A percentile compares a stretch with the other conserved stretches of the same genome.
phyloP scores from a whole-genome alignment of 257 asterid species.

The Euphrasia confusa region DNA sequence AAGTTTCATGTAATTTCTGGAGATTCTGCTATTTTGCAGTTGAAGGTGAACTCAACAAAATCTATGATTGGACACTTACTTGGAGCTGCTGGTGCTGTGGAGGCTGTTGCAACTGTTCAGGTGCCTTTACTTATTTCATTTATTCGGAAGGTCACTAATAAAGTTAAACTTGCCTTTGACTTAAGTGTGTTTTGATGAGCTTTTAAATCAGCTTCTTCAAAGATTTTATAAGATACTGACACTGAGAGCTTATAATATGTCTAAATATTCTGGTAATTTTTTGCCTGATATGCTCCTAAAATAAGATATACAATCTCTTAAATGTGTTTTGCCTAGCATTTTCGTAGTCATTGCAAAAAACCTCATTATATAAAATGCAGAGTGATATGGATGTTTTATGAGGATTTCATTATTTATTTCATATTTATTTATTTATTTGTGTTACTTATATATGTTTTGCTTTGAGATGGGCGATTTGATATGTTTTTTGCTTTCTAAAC shows the following conservation, averaged over 20 bases:
- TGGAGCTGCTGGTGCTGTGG: slow-evolving; percentile 99
- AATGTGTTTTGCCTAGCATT: not conserved
- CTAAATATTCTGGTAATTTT: not conserved
- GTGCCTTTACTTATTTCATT: slow-evolving; percentile 31
- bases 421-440: too few relatives aligned
- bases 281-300: not conserved
- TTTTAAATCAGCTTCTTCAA: not conserved
- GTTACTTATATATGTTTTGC: not conserved
- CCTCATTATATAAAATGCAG: not conserved
- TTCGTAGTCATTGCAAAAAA: not conserved
- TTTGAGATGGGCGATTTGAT: not conserved
- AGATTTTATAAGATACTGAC: not conserved
- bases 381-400: not conserved
- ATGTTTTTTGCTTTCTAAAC: too few relatives aligned
- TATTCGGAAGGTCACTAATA: slow-evolving; percentile 13
- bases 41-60: slow-evolving; percentile 91
- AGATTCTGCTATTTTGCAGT: slow-evolving; percentile 41
- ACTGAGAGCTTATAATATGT: not conserved
- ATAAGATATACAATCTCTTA: not conserved
- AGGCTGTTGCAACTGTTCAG: slow-evolving; percentile 96
- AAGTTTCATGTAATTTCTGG: not conserved
- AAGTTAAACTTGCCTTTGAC: slow-evolving; percentile 3
- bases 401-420: not conserved
- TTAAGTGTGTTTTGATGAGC: not conserved
- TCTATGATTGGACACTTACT: slow-evolving; percentile 97